Percentiles rank a stretch among this genome's conserved stretches.
Conservation (phyloP, 1,284 basidiomycete species). For the Malassezia obtusa region DNA sequence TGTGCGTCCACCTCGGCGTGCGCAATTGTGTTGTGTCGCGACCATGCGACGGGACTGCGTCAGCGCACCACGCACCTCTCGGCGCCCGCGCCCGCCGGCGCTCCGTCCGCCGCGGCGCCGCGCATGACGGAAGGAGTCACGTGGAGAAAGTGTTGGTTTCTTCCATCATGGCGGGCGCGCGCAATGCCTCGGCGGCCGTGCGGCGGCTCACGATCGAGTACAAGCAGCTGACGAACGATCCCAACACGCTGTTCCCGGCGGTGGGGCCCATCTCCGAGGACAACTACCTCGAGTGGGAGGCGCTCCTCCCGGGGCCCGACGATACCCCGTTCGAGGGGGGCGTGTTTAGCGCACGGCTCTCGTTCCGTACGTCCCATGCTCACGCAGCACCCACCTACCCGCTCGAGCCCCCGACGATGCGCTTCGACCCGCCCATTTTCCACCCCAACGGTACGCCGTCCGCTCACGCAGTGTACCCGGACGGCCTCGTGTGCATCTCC, state of each 20-base stretch:
- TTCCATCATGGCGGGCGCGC: constrained; percentile 11
- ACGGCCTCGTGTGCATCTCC: constrained; percentile 93
- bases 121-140: neutral
- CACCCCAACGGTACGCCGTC: constrained; percentile 82
- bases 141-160: constrained; percentile 5
- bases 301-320: constrained; percentile 87
- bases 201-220: constrained; percentile 47
- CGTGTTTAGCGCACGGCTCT: constrained; percentile 82
- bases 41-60: constrained; percentile 8
- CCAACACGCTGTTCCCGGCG: constrained; percentile 42
- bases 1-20: neutral
- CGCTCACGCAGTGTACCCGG: constrained; percentile 63
- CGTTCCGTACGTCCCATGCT: constrained; percentile 61
- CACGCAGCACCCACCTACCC: constrained; percentile 37
- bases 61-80: neutral
- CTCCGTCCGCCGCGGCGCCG: neutral
- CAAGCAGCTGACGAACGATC: constrained; percentile 45
- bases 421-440: constrained; percentile 88
- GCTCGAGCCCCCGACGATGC: constrained; percentile 59
- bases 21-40: constrained; percentile 7
- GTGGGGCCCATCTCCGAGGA: constrained; percentile 78
- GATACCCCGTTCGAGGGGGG: constrained; percentile 98
- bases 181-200: constrained; percentile 29
- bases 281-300: constrained; percentile 98
- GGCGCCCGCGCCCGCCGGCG: neutral